Evolutionary conservation across 2,329 filamentous ascomycete species (phyloP).

Genomic region (Alternaria sp.): DNA sequence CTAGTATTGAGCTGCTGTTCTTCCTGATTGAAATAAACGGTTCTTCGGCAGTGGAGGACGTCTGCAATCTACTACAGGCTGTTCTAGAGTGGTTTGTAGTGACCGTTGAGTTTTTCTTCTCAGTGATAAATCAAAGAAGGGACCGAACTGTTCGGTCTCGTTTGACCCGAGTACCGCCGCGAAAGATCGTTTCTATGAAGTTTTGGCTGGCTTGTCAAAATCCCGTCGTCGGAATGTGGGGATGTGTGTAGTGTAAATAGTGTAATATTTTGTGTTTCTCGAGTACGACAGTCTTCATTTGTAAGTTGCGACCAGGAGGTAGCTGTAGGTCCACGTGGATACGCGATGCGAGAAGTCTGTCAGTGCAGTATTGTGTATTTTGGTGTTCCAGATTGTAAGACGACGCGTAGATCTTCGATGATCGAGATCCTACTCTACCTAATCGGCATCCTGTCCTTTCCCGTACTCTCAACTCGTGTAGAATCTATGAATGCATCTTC

Average conservation of each 20-base stretch:
- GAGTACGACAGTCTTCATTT: neutral
- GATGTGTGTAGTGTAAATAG: neutral
- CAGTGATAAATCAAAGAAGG: neutral
- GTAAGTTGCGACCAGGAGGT: too few relatives aligned
- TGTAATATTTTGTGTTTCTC: neutral
- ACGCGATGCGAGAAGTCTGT: neutral
- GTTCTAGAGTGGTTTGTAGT: too few relatives aligned
- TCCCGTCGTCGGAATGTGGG: neutral
- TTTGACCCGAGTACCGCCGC: neutral
- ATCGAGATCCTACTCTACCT: neutral
- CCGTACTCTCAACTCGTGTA: neutral
- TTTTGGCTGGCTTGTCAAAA: neutral
- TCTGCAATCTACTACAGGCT: too few relatives aligned
- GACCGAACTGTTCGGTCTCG: neutral
- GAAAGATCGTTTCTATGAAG: neutral
- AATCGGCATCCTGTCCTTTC: neutral
- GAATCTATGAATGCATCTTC: neutral
- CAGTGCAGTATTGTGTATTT: neutral
- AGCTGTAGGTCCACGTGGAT: neutral
- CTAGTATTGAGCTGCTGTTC: neutral
- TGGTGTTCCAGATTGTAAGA: neutral
- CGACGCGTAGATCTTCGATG: neutral
- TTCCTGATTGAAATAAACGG: neutral
- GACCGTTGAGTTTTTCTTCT: neutral
- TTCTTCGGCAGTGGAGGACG: neutral